Percentiles rank a stretch among this genome's conserved stretches.
Conservation (phyloP, 805 yeast genomes). For the Candida broadrunensis region DNA sequence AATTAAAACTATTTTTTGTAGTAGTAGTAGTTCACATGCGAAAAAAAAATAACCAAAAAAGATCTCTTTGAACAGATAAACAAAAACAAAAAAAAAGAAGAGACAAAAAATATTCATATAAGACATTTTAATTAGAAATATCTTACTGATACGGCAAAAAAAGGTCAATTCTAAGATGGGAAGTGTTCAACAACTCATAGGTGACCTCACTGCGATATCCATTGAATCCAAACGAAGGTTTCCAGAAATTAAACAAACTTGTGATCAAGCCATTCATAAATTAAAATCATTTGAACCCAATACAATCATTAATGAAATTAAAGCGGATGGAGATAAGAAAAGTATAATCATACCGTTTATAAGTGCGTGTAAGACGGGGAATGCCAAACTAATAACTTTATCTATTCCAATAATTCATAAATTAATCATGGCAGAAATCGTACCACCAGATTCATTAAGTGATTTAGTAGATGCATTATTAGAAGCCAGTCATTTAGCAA, state of each 20-base stretch:
- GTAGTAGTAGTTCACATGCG: too few relatives aligned
- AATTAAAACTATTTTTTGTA: too few relatives aligned
- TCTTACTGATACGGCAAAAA: too few relatives aligned
- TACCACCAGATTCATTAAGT: constrained; percentile 52
- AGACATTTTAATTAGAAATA: too few relatives aligned
- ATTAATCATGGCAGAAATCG: constrained; percentile 50
- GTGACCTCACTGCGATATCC: constrained; percentile 59
- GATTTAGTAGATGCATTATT: constrained; percentile 63
- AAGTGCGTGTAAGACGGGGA: constrained; percentile 69
- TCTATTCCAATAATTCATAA: constrained; percentile 71
- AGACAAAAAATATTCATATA: too few relatives aligned
- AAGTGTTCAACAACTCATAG: constrained; percentile 43
- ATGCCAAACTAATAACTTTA: constrained; percentile 67
- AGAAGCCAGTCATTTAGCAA: constrained; percentile 72
- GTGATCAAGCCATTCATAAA: constrained; percentile 19
- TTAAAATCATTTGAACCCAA: constrained; percentile 8
- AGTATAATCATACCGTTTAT: constrained; percentile 54
- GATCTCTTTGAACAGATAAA: too few relatives aligned
- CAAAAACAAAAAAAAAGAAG: too few relatives aligned
- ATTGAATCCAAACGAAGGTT: constrained; percentile 72
- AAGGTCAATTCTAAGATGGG: constrained; percentile 12
- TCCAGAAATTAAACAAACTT: constrained; percentile 58
- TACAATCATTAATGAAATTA: constrained; percentile 17
- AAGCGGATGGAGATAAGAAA: not conserved
- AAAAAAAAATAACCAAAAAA: too few relatives aligned